Evolutionary conservation across 148 eudicot genomes (phyloP), one percentile per base, ranked within the genome.

Genomic region (Silene uniflora): DNA sequence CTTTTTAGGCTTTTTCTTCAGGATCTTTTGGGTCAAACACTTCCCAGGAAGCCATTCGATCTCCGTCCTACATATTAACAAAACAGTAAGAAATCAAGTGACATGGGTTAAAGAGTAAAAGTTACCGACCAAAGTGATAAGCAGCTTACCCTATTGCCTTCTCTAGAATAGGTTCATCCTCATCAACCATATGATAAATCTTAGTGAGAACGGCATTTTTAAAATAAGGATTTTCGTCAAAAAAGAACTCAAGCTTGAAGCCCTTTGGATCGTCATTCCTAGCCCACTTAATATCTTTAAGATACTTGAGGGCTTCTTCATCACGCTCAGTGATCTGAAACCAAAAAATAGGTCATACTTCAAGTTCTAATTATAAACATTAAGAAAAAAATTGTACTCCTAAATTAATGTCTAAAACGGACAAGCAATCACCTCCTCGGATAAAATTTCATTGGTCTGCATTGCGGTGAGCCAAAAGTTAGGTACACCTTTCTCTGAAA

Each of bases 11-110:
- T 95, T 95, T 81, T 90, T 95, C 88, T 90, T 95, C 62, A 92
- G 80, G 35, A 90, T 73, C 86, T 92, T 94, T 67, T 90, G 93
- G 29, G 97, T 95, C 89, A 95, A 86, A 79, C 91, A 92, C 81
- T 95, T 95, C 10, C 97, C 97, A 14, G 88, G 88, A 86, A 82
- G 59, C 98, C 98, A 95, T 71, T 95, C 98, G 75, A 95, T 92
- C 69, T 89, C 89, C 55, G 98, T 95, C 78, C 97, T 95, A 72
- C 73, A 85, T 63, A 62, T 58, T 14, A 60, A 35, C 19, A 13
- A n/a, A 63, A 55, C 47, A 44, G 35, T 23, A n/a, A 42, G 56
- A 44, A 0, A 32, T 16, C 46, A 32, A 29, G 55, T 42, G n/a
- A 18, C 44, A 2, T 12, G 42, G 63, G 6, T 35, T n/a, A n/a